Percentiles rank a stretch among this genome's conserved stretches.
Evolutionary conservation across 345 rosid genomes (phyloP).

Genomic region (Capsella bursapastoris): DNA sequence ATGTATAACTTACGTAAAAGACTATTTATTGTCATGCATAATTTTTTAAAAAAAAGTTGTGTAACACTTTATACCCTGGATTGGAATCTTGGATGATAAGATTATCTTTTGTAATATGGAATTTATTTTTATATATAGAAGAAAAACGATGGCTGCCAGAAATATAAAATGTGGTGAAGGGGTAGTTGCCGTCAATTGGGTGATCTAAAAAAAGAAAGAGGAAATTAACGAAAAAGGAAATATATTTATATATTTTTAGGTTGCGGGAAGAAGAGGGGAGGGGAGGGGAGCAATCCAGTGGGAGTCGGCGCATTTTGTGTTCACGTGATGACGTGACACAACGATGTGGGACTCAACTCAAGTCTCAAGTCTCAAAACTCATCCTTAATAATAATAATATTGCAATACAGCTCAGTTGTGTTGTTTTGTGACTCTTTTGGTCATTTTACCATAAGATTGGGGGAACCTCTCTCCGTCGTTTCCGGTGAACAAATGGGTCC

Average conservation of each 20-base stretch:
- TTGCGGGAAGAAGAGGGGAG: background rate
- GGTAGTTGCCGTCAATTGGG: constrained; percentile 38
- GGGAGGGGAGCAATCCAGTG: constrained; percentile 32
- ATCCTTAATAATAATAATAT: background rate
- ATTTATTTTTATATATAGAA: background rate
- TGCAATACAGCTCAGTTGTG: constrained; percentile 37
- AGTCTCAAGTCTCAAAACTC: too few relatives aligned
- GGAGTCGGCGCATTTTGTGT: constrained; percentile 39
- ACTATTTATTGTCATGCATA: too few relatives aligned
- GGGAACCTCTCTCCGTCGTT: constrained; percentile 38
- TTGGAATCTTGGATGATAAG: background rate
- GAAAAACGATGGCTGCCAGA: constrained; percentile 6
- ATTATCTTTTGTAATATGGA: constrained; percentile 1
- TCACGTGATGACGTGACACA: constrained; percentile 46
- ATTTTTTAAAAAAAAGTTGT: too few relatives aligned
- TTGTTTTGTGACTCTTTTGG: too few relatives aligned
- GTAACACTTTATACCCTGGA: too few relatives aligned
- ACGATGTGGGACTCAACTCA: constrained; percentile 17
- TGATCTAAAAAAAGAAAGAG: constrained; percentile 31
- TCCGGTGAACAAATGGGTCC: constrained; percentile 33
- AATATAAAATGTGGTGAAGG: constrained; percentile 35
- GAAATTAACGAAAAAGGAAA: constrained; percentile 44
- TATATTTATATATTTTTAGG: background rate
- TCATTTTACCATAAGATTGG: constrained; percentile 14
- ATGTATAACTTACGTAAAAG: too few relatives aligned